Base-by-base conservation (phyloP, 2,329 filamentous ascomycete species). In the Periconia digitata region DNA sequence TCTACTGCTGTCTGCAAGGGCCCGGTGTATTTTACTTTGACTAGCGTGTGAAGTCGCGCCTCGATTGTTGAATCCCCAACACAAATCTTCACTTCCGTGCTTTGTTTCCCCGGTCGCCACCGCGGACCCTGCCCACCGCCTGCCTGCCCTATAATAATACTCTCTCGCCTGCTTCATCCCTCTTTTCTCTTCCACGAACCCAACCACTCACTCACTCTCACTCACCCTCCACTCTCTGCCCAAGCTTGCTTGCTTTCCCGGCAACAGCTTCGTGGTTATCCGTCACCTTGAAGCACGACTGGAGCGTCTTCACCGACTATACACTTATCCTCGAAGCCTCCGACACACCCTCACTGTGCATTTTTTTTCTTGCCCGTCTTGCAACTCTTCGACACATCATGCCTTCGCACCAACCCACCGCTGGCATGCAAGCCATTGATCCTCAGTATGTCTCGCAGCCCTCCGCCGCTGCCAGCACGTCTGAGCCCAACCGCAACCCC, bases 341-440 rank as follows among this genome's bases (percentile, higher is more conserved):
- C 16, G 18, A 15, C 13, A 12, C n/a, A 20, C 22, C n/a, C 12
- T 39, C 6, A 18, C 22, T 20, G 44, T 44, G 34, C 37, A 21
- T 27, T 29, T 35, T 22, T 32, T 47, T 21, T 44, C 40, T 24
- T 41, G 23, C n/a, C n/a, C n/a, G n/a, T n/a, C n/a, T 12, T 32
- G n/a, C 27, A 12, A 52, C 21, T 37, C 50, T 8, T 41, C 43
- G 16, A 37, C n/a, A 32, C 46, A 60, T 27, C 56, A 81, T 81
- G 79, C 76, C 77, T 63, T 80, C 78, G 38, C 74, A 76, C 63
- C 79, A 80, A 61, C 72, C 77, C 50, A 71, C 71, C 50, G 72
- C 74, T 44, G 74, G 74, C 69, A 69, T 74, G 58, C 58, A 70
- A 58, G 77, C 77, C 63, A 71, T 79, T 59, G 74, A 79, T 67